phyloP scores from a whole-genome alignment of 2,329 filamentous ascomycete species.

The Pyrenophora graminea region DNA sequence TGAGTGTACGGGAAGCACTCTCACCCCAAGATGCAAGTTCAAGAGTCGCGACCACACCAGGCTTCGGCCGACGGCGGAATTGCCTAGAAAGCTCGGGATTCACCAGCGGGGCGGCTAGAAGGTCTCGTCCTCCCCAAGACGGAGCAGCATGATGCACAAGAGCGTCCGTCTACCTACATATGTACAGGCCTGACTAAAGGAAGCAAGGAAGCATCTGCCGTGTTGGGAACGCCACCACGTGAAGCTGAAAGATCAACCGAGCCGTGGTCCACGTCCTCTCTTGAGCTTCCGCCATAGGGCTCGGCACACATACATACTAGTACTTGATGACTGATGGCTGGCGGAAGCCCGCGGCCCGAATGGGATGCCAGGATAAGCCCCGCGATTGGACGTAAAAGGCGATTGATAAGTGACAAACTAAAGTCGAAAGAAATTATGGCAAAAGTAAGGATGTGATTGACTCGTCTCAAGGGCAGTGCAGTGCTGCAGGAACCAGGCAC shows the following conservation, averaged over 20 bases:
- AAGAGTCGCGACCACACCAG: not conserved
- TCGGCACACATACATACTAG: conserved; percentile 3
- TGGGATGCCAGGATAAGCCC: conserved; percentile 6
- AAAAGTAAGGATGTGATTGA: conserved; percentile 1
- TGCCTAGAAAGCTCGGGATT: too few species aligned
- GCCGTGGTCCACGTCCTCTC: not conserved
- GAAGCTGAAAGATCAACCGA: conserved; percentile 2
- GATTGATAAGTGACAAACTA: conserved; percentile 2
- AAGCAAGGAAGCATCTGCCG: conserved; percentile 8
- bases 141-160: conserved; percentile 1
- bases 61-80: too few species aligned
- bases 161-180: not conserved
- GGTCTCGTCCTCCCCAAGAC: conserved; percentile 4
- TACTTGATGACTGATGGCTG: conserved; percentile 4
- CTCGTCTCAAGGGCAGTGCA: not conserved
- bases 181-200: not conserved
- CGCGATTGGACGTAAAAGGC: not conserved
- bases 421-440: not conserved
- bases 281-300: conserved; percentile 1
- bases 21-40: not conserved
- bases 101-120: not conserved
- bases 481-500: not conserved
- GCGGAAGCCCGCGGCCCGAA: conserved; percentile 8
- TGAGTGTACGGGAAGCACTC: too few species aligned
- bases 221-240: conserved; percentile 15